Percentiles rank a stretch among this genome's conserved stretches.
Evolutionary conservation across 257 asterid species (phyloP).

Genomic region (Nicotiana knightiana): DNA sequence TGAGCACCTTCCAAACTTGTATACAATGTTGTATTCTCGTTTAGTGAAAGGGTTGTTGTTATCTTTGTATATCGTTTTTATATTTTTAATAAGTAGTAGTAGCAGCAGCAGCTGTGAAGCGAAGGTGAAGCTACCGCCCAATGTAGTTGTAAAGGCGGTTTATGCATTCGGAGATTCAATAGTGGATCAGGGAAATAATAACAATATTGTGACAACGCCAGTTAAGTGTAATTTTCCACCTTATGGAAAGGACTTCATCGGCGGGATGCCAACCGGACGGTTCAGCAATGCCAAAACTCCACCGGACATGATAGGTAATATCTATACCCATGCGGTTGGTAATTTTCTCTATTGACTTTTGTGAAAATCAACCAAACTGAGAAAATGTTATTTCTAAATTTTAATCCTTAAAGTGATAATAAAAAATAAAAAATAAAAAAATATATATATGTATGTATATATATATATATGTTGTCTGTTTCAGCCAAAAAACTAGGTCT

Average conservation of each 20-base stretch:
- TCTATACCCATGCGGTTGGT: no score
- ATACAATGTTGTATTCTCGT: neutral
- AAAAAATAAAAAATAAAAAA: no score
- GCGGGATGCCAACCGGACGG: constrained; percentile 54
- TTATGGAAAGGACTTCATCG: constrained; percentile 52
- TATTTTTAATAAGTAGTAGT: neutral
- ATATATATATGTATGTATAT: neutral
- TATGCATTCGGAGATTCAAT: constrained; percentile 57
- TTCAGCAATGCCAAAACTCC: constrained; percentile 59
- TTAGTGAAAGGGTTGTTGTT: neutral
- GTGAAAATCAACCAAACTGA: no score
- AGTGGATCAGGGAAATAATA: constrained; percentile 58
- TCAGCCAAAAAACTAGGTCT: constrained; percentile 61
- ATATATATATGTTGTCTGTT: neutral
- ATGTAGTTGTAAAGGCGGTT: constrained; percentile 31
- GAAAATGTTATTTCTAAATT: no score
- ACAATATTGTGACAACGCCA: constrained; percentile 38
- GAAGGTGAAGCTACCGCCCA: constrained; percentile 16
- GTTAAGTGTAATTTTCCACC: constrained; percentile 45
- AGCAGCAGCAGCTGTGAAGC: neutral
- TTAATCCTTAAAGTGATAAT: neutral
- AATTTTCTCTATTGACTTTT: no score
- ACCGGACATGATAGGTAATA: constrained; percentile 47
- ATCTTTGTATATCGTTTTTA: neutral
- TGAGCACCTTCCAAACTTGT: no score